phyloP scores from a whole-genome alignment of 805 yeast species.

The Pichia membranifaciens region DNA sequence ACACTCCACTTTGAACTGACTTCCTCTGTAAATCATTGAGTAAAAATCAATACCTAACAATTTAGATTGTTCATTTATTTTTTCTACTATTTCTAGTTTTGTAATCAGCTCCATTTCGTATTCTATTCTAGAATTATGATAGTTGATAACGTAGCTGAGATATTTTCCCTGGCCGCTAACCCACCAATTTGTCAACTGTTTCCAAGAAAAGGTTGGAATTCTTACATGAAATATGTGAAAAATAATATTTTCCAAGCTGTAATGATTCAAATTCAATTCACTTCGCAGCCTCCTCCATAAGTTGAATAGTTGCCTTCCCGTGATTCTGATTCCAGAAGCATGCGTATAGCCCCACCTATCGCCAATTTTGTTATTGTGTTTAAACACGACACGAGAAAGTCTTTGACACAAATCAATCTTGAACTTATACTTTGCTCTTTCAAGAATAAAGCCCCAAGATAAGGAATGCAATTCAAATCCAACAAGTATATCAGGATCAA shows the following conservation, averaged over 20 bases:
- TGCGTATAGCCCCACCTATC: slow-evolving; percentile 81
- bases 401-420: slow-evolving; percentile 51
- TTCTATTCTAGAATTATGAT: slow-evolving; percentile 40
- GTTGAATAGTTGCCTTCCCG: slow-evolving; percentile 81
- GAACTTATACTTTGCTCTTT: slow-evolving; percentile 44
- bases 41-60: slow-evolving; percentile 84
- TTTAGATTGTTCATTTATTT: slow-evolving; percentile 78
- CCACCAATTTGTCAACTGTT: slow-evolving; percentile 46
- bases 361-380: slow-evolving; percentile 46
- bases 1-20: slow-evolving; percentile 92
- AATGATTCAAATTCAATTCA: slow-evolving; percentile 59
- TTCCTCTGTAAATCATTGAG: slow-evolving; percentile 84
- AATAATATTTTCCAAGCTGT: slow-evolving; percentile 71
- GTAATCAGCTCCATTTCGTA: slow-evolving; percentile 44
- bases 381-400: slow-evolving; percentile 52
- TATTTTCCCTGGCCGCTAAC: slow-evolving; percentile 16
- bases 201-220: slow-evolving; percentile 55
- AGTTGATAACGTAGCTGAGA: slow-evolving; percentile 37
- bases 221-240: slow-evolving; percentile 61
- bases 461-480: slow-evolving; percentile 77
- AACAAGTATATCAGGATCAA: slow-evolving; percentile 83
- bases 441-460: slow-evolving; percentile 89
- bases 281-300: slow-evolving; percentile 72
- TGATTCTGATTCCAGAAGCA: slow-evolving; percentile 59
- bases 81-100: slow-evolving; percentile 58